Evolutionary conservation across 768 basidiomycete genomes (phyloP).

Genomic region (Kwoniella newhampshirensis): DNA sequence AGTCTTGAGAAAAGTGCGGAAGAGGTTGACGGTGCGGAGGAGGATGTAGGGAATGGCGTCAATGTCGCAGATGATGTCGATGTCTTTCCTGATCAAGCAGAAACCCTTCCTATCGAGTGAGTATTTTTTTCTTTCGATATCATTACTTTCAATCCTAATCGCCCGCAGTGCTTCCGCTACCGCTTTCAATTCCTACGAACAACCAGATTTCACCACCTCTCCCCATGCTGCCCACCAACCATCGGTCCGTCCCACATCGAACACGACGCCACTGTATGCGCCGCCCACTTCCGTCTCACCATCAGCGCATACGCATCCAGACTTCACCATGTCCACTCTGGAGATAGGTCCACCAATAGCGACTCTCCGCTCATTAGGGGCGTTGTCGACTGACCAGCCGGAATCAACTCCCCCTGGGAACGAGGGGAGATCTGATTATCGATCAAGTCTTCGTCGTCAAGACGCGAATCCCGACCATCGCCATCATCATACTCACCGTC

Average conservation of each 20-base stretch:
- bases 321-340: constrained; percentile 6
- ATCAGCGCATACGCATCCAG: neutral
- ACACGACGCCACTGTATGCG: neutral
- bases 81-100: too few species aligned
- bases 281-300: neutral
- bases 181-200: neutral
- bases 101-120: too few species aligned
- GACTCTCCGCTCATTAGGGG: constrained; percentile 4
- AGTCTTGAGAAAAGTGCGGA: too few species aligned
- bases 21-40: neutral
- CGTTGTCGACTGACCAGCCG: neutral
- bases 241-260: neutral
- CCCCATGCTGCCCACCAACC: neutral
- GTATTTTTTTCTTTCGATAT: too few species aligned
- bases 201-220: neutral
- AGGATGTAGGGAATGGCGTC: neutral
- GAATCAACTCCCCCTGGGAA: neutral
- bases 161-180: too few species aligned
- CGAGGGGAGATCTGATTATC: neutral
- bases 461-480: too few species aligned
- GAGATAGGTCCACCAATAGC: constrained; percentile 9
- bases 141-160: too few species aligned
- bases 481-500: too few species aligned
- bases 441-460: too few species aligned
- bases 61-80: neutral